A percentile compares a stretch with the other conserved stretches of the same genome.
Evolutionary conservation across 176 grass and related monocot genomes (phyloP).

Genomic region (Tuctoria greenei): DNA sequence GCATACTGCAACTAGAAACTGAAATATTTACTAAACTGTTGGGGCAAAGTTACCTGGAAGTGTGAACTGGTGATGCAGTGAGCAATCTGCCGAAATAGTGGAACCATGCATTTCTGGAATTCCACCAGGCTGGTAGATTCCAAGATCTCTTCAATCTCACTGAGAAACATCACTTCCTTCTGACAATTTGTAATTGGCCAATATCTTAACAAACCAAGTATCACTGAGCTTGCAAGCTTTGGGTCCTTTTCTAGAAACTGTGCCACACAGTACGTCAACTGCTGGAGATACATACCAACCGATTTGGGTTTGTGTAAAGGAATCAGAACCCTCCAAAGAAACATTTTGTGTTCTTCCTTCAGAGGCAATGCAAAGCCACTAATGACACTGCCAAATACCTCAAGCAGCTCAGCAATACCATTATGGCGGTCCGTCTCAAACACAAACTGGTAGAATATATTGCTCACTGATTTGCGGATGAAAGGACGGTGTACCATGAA

Average conservation of each 20-base stretch:
- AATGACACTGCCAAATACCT: constrained; percentile 92
- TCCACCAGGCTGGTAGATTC: constrained; percentile 70
- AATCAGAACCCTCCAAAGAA: constrained; percentile 74
- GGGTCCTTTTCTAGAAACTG: constrained; percentile 97
- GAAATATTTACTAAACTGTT: not conserved
- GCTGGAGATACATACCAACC: constrained; percentile 88
- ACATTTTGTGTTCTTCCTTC: constrained; percentile 98
- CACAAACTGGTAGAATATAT: constrained; percentile 93
- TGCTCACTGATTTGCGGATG: constrained; percentile 85
- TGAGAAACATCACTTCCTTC: constrained; percentile 99
- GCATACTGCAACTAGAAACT: constrained; percentile 16
- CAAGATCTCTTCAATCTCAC: constrained; percentile 89
- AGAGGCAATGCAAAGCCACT: constrained; percentile 92
- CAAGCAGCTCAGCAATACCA: constrained; percentile 90
- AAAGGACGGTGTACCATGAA: constrained; percentile 99
- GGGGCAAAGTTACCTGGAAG: constrained; percentile 66
- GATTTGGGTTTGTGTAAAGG: constrained; percentile 89
- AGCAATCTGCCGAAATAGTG: constrained; percentile 77
- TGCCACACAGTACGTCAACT: constrained; percentile 85
- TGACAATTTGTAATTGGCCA: constrained; percentile 95
- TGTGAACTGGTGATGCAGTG: constrained; percentile 79
- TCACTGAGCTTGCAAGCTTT: constrained; percentile 68
- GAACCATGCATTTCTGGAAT: constrained; percentile 95
- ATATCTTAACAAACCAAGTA: constrained; percentile 79
- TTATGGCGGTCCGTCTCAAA: constrained; percentile 88